Base-by-base conservation (phyloP, 2,329 filamentous ascomycete genomes). In the Monosporascus sp. region DNA sequence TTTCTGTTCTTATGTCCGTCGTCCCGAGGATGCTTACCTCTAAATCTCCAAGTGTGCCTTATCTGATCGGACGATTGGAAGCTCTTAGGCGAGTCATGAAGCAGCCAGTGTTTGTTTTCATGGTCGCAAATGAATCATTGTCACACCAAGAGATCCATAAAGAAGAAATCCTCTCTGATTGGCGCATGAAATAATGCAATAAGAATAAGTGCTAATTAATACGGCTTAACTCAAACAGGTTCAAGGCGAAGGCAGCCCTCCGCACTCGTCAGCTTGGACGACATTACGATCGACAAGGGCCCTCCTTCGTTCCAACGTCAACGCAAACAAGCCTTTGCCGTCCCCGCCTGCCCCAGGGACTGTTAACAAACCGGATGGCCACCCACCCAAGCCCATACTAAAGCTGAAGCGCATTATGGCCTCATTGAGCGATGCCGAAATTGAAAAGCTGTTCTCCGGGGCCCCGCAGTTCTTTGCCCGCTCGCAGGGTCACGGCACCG, bases 361-460 rank as follows among this genome's bases (percentile, higher is more conserved):
- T 39, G 52, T 65, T 59, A 73, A 77, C 56, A 67, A 71, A 59
- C 68, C 70, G 53, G 65, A 72, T 62, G 69, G 66, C 55, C 66
- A 67, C 48, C 66, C 71, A 43, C 66, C 67, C 53, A 76, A 70
- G 58, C 76, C 75, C 37, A 68, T 77, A 53, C 67, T 83, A 55
- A 80, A 75, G 62, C 69, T 83, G 39, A 72, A 77, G 56, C 75
- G 77, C 66, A 85, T 82, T 70, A 85, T 85, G 77, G 74, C 81
- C 45, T 78, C 77, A 48, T 73, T 87, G 54, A 78, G 71, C 61
- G 77, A 82, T 46, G 72, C 75, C 41, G 83, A 88, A 59, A 72
- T 89, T 50, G 82, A 86, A 70, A 82, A 83, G 68, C 78, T 89
- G 62, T 90, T 89, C 74, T 87, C 86, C 25, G 86, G 87, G n/a